These are phyloP conservation scores for Nepenthes alata DNA, from an alignment of 179 eudicot species.

Conservation along the genomic window DNA sequence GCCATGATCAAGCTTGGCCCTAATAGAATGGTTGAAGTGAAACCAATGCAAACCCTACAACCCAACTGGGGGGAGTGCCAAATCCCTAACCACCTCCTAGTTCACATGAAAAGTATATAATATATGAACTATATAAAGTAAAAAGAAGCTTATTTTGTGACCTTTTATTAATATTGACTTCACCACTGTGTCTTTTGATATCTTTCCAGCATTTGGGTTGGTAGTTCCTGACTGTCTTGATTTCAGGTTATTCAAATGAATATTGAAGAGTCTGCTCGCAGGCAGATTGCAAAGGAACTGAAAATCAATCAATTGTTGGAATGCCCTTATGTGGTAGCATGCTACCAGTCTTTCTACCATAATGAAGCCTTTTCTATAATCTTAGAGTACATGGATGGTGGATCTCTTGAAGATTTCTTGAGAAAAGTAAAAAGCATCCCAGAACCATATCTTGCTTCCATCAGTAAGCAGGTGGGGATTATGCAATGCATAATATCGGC, in stretches of 20 bases:
- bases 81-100: no score
- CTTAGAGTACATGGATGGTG: constrained; percentile 99
- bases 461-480: constrained; percentile 73
- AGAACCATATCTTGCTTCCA: constrained; percentile 84
- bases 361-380: constrained; percentile 90
- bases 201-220: no score
- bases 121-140: no score
- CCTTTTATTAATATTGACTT: no score
- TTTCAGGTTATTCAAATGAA: constrained; percentile 94
- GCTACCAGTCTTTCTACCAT: constrained; percentile 83
- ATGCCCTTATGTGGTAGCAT: constrained; percentile 71
- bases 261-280: constrained; percentile 73
- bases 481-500: constrained; percentile 1
- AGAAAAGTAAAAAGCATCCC: constrained; percentile 63
- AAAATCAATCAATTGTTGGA: constrained; percentile 91
- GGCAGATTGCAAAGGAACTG: constrained; percentile 71
- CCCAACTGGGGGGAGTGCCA: no score
- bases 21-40: no score
- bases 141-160: no score
- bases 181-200: no score
- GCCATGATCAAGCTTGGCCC: no score
- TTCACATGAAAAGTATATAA: no score
- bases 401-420: constrained; percentile 80
- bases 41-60: no score
- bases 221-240: not conserved